A percentile compares a stretch with the other conserved stretches of the same genome.
Evolutionary conservation across 306 rosid species (phyloP).

Genomic region (Castanea sativa): DNA sequence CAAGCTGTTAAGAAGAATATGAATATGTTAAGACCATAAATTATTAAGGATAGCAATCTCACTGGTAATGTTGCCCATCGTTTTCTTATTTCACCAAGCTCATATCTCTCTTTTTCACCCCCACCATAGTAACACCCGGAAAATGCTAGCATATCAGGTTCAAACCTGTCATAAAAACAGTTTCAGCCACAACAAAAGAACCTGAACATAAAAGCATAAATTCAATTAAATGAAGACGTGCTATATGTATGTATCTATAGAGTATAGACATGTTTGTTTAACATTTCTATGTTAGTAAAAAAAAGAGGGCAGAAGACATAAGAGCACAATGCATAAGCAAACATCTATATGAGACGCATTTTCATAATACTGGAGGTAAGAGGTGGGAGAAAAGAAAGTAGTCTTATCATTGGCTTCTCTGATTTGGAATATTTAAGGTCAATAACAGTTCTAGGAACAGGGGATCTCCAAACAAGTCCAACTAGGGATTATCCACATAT

Average conservation of each 20-base stretch:
- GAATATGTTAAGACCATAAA: conserved; percentile 4
- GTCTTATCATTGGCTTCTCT: conserved; percentile 1
- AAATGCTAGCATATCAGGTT: conserved; percentile 99
- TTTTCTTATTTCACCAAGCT: conserved; percentile 93
- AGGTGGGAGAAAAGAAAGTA: neutral
- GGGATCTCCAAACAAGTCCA: neutral
- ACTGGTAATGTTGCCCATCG: conserved; percentile 98
- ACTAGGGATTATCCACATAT: neutral
- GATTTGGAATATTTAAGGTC: neutral
- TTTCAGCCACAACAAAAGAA: conserved; percentile 29
- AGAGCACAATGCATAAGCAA: neutral
- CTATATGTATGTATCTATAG: neutral
- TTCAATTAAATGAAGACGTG: neutral
- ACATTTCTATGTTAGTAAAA: neutral
- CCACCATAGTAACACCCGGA: conserved; percentile 99
- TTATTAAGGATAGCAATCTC: conserved; percentile 40
- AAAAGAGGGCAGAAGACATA: neutral
- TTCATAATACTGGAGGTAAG: neutral
- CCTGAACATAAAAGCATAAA: conserved; percentile 13
- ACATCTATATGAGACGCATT: neutral
- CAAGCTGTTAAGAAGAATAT: conserved; percentile 1
- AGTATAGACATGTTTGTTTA: neutral
- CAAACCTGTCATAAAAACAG: conserved; percentile 70
- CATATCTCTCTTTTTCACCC: conserved; percentile 88
- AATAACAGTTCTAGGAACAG: neutral